Base-by-base conservation (phyloP, 805 yeast genomes). In the Diddensiella santjacobensis region DNA sequence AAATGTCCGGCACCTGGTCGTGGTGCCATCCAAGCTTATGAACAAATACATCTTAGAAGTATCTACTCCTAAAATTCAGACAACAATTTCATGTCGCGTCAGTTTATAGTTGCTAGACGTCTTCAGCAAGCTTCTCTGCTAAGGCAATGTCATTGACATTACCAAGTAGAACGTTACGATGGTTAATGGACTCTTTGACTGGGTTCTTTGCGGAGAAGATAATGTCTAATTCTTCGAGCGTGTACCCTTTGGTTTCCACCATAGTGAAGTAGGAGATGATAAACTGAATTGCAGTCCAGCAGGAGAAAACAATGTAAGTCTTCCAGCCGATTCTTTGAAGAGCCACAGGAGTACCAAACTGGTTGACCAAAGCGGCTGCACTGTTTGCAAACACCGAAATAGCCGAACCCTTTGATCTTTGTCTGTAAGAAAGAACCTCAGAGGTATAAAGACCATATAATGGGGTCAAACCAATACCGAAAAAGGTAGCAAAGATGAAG, bases 11-110 rank as follows among this genome's bases (percentile, higher is more conserved):
- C n/a, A 54, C 60, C 2, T 68, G 74, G 42, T 71, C 82, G 18
- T 84, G 89, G 88, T 78, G 91, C 70, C 73, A 84, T 62, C 90
- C 91, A 11, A 75, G 84, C 51, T 81, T 85, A 1, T n/a, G n/a
- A n/a, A n/a, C n/a, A n/a, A n/a, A n/a, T n/a, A n/a, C n/a, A n/a
- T n/a, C n/a, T n/a, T n/a, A n/a, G n/a, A n/a, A n/a, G n/a, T n/a
- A n/a, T n/a, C n/a, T n/a, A n/a, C n/a, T n/a, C n/a, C n/a, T n/a
- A n/a, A n/a, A n/a, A n/a, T n/a, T n/a, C n/a, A n/a, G n/a, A n/a
- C n/a, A n/a, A n/a, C n/a, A n/a, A n/a, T n/a, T n/a, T n/a, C n/a
- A n/a, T n/a, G n/a, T n/a, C n/a, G n/a, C n/a, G n/a, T n/a, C n/a
- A n/a, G n/a, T n/a, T n/a, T n/a, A n/a, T n/a, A n/a, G n/a, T n/a